These are phyloP conservation scores for Penicillium cataractarum DNA, from an alignment of 495 filamentous ascomycete genomes.

Conservation along the genomic window DNA sequence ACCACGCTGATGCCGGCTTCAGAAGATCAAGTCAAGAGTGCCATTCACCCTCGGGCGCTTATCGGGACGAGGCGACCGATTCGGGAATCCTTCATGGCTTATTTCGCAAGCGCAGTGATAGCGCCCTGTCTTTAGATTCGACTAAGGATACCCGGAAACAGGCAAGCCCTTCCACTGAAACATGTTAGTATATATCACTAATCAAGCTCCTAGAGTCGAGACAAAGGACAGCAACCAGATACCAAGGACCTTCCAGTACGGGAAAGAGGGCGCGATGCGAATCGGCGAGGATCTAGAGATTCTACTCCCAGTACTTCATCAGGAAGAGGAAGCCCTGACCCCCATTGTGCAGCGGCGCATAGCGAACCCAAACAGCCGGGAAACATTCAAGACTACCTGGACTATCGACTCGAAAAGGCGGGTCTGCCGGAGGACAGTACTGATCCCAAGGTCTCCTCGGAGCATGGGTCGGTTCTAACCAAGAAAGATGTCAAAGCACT, in stretches of 20 bases:
- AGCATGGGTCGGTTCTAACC: conserved; percentile 39
- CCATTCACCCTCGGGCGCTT: conserved; percentile 8
- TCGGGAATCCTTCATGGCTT: conserved; percentile 31
- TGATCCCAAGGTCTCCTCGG: not conserved
- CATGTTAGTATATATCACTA: not conserved
- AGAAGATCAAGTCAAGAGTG: not conserved
- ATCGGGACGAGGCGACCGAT: conserved; percentile 11
- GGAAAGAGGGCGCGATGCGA: not conserved
- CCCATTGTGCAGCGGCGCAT: conserved; percentile 8
- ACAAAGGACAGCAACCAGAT: not conserved
- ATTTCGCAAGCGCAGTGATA: conserved; percentile 32
- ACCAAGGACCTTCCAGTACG: not conserved
- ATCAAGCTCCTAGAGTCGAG: not conserved
- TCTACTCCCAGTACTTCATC: conserved; percentile 5
- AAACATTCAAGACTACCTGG: conserved; percentile 37
- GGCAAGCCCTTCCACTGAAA: not conserved
- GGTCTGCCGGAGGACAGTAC: not conserved
- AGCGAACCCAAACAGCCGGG: conserved; percentile 34
- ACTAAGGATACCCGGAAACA: not conserved
- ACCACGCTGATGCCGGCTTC: conserved; percentile 3
- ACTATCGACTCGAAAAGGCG: conserved; percentile 25
- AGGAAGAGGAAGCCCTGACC: conserved; percentile 3
- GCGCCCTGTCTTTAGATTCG: conserved; percentile 8
- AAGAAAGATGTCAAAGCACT: conserved; percentile 67
- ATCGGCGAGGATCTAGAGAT: conserved; percentile 4